A percentile compares a stretch with the other conserved stretches of the same genome.
phyloP scores from a whole-genome alignment of 106 monocot genomes.

The Cymbidium sinense region DNA sequence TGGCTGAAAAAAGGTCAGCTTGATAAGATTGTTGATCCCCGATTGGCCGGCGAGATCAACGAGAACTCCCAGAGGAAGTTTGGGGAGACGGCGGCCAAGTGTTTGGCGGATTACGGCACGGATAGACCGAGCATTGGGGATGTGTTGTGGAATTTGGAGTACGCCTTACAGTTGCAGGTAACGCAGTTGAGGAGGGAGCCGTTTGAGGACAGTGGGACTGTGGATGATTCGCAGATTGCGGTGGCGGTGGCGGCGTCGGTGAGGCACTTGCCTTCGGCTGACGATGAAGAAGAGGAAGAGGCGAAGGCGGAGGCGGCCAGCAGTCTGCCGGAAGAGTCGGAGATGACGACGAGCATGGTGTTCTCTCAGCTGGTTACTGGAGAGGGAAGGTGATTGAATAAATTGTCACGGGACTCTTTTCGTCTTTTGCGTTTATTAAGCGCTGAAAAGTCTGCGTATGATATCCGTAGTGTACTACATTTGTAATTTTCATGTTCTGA shows the following conservation, averaged over 20 bases:
- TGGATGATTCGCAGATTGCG: conserved; percentile 16
- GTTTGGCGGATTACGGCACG: conserved; percentile 49
- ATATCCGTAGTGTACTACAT: no score
- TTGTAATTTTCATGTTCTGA: no score
- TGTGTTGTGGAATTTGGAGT: conserved; percentile 84
- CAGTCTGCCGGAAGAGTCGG: neutral
- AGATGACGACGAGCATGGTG: conserved; percentile 11
- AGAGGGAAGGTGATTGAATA: conserved; percentile 38
- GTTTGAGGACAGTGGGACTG: conserved; percentile 40
- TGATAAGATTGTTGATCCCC: conserved; percentile 53
- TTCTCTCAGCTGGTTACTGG: conserved; percentile 53
- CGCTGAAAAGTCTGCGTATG: neutral
- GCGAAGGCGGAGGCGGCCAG: neutral
- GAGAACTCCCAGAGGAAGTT: conserved; percentile 55
- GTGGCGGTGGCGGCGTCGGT: neutral
- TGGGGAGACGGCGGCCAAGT: conserved; percentile 63
- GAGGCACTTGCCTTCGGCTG: neutral
- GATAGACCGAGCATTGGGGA: conserved; percentile 65
- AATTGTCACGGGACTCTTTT: no score
- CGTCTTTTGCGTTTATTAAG: neutral
- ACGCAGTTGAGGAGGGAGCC: conserved; percentile 38
- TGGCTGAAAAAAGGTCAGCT: conserved; percentile 35
- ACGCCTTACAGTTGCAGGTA: conserved; percentile 57
- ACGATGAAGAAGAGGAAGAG: neutral
- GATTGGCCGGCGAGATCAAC: conserved; percentile 35